phyloP scores from a whole-genome alignment of 129 eudicot species.

The Glebionis coronaria region DNA sequence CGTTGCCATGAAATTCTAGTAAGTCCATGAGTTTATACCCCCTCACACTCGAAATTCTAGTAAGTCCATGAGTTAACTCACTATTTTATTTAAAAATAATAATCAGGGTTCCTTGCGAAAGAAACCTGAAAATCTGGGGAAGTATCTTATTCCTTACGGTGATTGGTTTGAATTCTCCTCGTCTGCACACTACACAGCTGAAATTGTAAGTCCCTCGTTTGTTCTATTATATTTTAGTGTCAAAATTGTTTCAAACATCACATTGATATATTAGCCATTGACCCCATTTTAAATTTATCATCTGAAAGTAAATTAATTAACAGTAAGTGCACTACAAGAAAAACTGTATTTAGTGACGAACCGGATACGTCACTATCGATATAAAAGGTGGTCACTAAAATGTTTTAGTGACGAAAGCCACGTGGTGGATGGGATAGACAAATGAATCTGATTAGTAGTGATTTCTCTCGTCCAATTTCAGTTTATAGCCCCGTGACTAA shows the following conservation, averaged over 20 bases:
- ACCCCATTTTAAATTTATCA: too few relatives aligned
- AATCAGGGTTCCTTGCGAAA: slow-evolving; percentile 75
- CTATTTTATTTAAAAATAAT: not conserved
- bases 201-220: slow-evolving; percentile 49
- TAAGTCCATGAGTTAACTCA: too few relatives aligned
- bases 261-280: too few relatives aligned
- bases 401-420: too few relatives aligned
- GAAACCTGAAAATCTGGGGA: slow-evolving; percentile 37
- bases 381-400: too few relatives aligned
- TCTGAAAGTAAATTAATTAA: too few relatives aligned
- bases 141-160: slow-evolving; percentile 71
- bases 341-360: too few relatives aligned
- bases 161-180: slow-evolving; percentile 90
- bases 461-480: not conserved
- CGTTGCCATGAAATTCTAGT: slow-evolving; percentile 94
- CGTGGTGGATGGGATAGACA: not conserved
- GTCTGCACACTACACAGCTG: slow-evolving; percentile 91
- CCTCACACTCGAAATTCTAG: not conserved
- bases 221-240: not conserved
- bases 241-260: too few relatives aligned
- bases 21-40: slow-evolving; percentile 27
- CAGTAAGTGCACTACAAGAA: too few relatives aligned
- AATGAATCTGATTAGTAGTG: not conserved
- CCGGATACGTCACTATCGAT: too few relatives aligned
- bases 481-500: too few relatives aligned